Evolutionary conservation across 805 yeast genomes (phyloP), one percentile per base, ranked within the genome.

Genomic region (Yamadazyma ubonensis): DNA sequence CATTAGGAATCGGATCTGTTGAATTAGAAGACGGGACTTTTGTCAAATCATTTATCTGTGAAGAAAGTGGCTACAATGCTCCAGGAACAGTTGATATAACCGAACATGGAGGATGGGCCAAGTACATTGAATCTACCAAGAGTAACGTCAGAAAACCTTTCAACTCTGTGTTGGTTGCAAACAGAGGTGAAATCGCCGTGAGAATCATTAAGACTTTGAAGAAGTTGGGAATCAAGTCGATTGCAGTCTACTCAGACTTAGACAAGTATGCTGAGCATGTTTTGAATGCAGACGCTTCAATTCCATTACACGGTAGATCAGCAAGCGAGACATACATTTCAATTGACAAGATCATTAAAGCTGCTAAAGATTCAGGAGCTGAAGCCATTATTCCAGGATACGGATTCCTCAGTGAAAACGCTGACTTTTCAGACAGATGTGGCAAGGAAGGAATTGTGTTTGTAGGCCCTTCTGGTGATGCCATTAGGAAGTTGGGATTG

Each of bases 361-460:
- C 96, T 6, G 96, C 96, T 36, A 86, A 86, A 58, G 72, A 75
- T 38, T 74, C 95, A 0, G 81, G 82, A 5, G 86, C 97, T 23
- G 86, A 93, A 59, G 98, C 97, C n/a, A 89, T 91, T 48, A 85
- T 93, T 48, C 99, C 99, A 5, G 99, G 99, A 44, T 91, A 93
- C 58, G 99, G 99, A 3, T 91, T 91, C 73, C 69, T 91, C 29
- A 87, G 96, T 12, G 99, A 91, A 65, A 91, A 91, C 61, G 97
- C 98, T 16, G 96, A 87, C 42, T 91, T 91, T 58, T 86, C 97
- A 33, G 96, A 90, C 58, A 77, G 88, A 56, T 82, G 96, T 68
- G 83, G 68, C 19, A 67, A 66, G 39, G 96, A 86, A 59, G 95
- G 93, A 26, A 82, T 91, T 51, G 84, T 83, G 2, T 91, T 91